phyloP scores from a whole-genome alignment of 2,329 filamentous ascomycete genomes.

The Diplocarpon rosae region DNA sequence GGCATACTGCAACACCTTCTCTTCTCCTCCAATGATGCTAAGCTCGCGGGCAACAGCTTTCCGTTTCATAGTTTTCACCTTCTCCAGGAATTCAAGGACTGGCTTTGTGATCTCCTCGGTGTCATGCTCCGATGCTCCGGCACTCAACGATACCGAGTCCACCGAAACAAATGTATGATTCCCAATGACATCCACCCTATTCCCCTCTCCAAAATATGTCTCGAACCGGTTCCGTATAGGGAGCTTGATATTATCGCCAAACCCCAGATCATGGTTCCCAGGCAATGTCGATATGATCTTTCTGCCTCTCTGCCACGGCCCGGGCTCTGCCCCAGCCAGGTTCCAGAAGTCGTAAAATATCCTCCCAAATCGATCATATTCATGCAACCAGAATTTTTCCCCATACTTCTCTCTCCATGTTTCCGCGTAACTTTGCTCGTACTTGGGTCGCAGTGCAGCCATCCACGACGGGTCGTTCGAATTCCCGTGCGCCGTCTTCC shows the following conservation, averaged over 20 bases:
- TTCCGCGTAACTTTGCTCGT: slow-evolving; percentile 46
- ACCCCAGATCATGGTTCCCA: slow-evolving; percentile 91
- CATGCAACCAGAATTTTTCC: slow-evolving; percentile 72
- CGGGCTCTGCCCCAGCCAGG: slow-evolving; percentile 41
- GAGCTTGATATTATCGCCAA: slow-evolving; percentile 73
- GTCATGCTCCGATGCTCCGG: slow-evolving; percentile 42
- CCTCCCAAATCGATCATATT: slow-evolving; percentile 75
- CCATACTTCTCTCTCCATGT: slow-evolving; percentile 66
- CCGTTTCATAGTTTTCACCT: slow-evolving; percentile 52
- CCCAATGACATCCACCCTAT: slow-evolving; percentile 79
- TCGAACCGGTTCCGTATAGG: slow-evolving; percentile 75
- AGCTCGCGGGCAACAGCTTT: slow-evolving; percentile 61
- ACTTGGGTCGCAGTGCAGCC: slow-evolving; percentile 36
- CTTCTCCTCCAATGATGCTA: slow-evolving; percentile 49
- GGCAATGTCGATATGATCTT: slow-evolving; percentile 79
- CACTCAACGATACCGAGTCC: slow-evolving; percentile 80
- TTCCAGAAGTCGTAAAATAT: slow-evolving; percentile 71
- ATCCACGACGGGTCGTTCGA: slow-evolving; percentile 51
- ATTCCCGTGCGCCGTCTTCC: slow-evolving; percentile 59
- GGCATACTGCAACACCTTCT: slow-evolving; percentile 40
- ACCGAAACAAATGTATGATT: slow-evolving; percentile 94
- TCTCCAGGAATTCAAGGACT: slow-evolving; percentile 62
- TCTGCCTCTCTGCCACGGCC: slow-evolving; percentile 52
- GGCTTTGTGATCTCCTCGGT: slow-evolving; percentile 61
- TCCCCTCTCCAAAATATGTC: slow-evolving; percentile 83